Evolutionary conservation across 441 rosid genomes (phyloP), one percentile per base, ranked within the genome.

Genomic region (Biscutella laevigata): DNA sequence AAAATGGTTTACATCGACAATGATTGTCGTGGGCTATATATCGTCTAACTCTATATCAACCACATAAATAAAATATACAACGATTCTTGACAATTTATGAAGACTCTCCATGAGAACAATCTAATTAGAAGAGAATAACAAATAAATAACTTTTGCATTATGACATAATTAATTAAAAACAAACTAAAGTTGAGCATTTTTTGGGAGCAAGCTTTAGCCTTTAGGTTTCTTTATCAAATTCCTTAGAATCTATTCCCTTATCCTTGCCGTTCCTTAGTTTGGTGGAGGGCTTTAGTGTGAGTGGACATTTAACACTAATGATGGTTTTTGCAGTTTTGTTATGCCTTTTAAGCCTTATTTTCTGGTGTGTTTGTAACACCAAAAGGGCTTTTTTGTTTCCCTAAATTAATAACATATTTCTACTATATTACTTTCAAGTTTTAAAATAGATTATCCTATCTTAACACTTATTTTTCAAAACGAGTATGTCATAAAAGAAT

Each of bases 141-240:
- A 13, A 19, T 1, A 29, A 4, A 38, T n/a, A n/a, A n/a, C n/a
- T n/a, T n/a, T n/a, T 62, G 21, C 33, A 54, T 45, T 7, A 29
- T 22, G 9, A 35, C 27, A 34, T 9, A 33, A 57, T 9, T 27
- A 17, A 54, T 32, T 38, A 22, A 29, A 53, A 32, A 9, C 0
- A 17, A 55, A 19, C 17, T 33, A 55, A 48, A 26, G 52, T 38
- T 34, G 62, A 56, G 45, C 56, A 25, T 49, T 8, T 30, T 24
- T 6, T 35, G 11, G 17, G 17, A 14, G 39, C 14, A 57, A 49
- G n/a, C 63, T 57, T 57, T 57, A 50, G 48, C 64, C 59, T 64
- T 64, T 64, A 57, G 16, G 53, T 57, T 64, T 50, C 69, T 64
- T 64, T 64, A 33, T 34, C 3, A 57, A 49, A 57, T 64, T 50